Evolutionary conservation across 768 basidiomycete species (phyloP), one percentile per base, ranked within the genome.

Genomic region (Kwoniella heveanensis): DNA sequence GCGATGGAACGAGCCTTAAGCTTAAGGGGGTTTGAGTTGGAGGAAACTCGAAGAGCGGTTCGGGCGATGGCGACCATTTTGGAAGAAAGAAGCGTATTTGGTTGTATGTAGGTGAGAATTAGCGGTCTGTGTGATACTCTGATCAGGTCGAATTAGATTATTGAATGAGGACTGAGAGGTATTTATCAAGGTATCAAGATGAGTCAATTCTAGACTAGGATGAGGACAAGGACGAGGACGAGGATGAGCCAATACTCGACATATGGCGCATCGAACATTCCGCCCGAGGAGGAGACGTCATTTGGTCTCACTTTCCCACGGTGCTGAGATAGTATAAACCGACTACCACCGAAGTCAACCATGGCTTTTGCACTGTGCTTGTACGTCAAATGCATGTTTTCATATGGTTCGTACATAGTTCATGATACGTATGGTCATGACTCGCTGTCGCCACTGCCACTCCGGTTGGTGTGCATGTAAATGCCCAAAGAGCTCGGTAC

Each of bases 1-100:
- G 58, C 58, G 37, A 56, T 44, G 15, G 64, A 17, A 56, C 58
- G 50, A 47, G 56, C 57, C 52, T 53, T 53, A 47, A 60, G n/a
- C n/a, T n/a, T n/a, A n/a, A n/a, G 36, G n/a, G 53, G 52, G 46
- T 57, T 37, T 9, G 39, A 44, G 39, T 44, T 44, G 9, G 39
- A 3, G 29, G 64, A 39, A 7, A 55, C 58, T 55, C 64, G 57
- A 30, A 57, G 58, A 54, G 60, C 60, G 54, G 52, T 55, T 62
- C 60, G 54, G 22, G 60, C 47, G 60, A 62, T 62, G 24, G 60
- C 60, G 29, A 62, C 60, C 60, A 62, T 62, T 55, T 54, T 56
- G 60, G 19, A 44, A n/a, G n/a, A n/a, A n/a, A n/a, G n/a, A n/a
- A n/a, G n/a, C n/a, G 32, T 32, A 13, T 32, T 32, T 32, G 9